Evolutionary conservation across 139 green algal genomes (phyloP).

Genomic region (Limnomonas spitsbergensis): DNA sequence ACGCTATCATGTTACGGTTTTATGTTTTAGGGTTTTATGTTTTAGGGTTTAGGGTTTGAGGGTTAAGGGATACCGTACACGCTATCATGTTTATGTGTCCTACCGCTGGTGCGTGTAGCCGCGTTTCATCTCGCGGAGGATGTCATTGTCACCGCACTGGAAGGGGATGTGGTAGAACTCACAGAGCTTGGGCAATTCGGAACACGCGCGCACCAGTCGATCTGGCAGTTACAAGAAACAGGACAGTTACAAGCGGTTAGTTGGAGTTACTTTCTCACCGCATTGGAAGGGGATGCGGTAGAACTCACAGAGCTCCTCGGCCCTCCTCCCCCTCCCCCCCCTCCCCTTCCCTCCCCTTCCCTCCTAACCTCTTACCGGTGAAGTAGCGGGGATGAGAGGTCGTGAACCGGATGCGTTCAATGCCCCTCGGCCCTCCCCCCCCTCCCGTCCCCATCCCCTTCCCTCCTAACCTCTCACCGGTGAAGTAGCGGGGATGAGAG

Average conservation of each 20-base stretch:
- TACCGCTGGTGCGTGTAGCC: slow-evolving; percentile 76
- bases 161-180: slow-evolving; percentile 99
- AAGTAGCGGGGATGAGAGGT: slow-evolving; percentile 95
- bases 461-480: no score
- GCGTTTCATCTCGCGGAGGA: slow-evolving; percentile 83
- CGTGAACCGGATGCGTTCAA: slow-evolving; percentile 92
- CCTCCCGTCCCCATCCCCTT: no score
- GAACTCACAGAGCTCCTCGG: slow-evolving; percentile 97
- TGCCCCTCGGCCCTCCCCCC: no score
- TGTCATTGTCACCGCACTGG: slow-evolving; percentile 88
- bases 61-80: slow-evolving; percentile 79
- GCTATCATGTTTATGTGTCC: no score
- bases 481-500: slow-evolving; percentile 93
- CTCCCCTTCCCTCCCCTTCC: no score
- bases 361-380: slow-evolving; percentile 48
- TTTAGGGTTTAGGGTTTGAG: no score
- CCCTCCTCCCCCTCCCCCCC: no score
- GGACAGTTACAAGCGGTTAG: no score
- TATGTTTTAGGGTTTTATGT: slow-evolving; percentile 77
- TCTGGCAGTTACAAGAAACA: slow-evolving; percentile 67
- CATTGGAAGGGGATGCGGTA: slow-evolving; percentile 97
- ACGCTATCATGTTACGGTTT: no score
- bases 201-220: slow-evolving; percentile 83
- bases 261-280: slow-evolving; percentile 90
- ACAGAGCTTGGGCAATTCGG: slow-evolving; percentile 93